phyloP scores from a whole-genome alignment of 257 asterid genomes.

The Scutellaria baicalensis region DNA sequence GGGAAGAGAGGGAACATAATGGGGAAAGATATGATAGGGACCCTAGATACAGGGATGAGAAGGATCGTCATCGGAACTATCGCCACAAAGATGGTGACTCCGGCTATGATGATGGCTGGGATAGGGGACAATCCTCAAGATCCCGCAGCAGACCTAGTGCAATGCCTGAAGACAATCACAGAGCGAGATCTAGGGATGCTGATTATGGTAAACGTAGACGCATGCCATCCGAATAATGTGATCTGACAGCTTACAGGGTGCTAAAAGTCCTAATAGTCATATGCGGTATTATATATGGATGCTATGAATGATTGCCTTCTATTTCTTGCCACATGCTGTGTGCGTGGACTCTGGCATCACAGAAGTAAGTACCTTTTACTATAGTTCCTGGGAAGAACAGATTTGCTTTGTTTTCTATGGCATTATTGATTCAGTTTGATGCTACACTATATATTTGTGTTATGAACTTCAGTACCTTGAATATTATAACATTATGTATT shows the following conservation, averaged over 20 bases:
- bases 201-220: conserved; percentile 35
- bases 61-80: conserved; percentile 28
- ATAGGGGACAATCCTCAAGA: conserved; percentile 30
- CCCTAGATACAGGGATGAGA: conserved; percentile 23
- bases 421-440: conserved; percentile 27
- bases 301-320: background rate
- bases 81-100: conserved; percentile 29
- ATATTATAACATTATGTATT: background rate
- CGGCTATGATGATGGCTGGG: conserved; percentile 31
- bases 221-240: conserved; percentile 34
- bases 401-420: conserved; percentile 16
- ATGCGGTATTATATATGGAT: background rate
- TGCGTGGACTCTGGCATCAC: conserved; percentile 20
- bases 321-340: background rate
- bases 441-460: conserved; percentile 6
- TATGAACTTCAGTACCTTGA: background rate
- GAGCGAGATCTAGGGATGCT: conserved; percentile 38
- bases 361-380: conserved; percentile 1
- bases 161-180: conserved; percentile 23
- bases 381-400: background rate
- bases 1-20: conserved; percentile 54
- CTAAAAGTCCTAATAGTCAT: background rate
- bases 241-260: background rate
- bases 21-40: conserved; percentile 30
- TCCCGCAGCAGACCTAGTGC: conserved; percentile 24